Evolutionary conservation across 1,139 yeast genomes (phyloP).

Genomic region (Suhomyces chickasaworum): DNA sequence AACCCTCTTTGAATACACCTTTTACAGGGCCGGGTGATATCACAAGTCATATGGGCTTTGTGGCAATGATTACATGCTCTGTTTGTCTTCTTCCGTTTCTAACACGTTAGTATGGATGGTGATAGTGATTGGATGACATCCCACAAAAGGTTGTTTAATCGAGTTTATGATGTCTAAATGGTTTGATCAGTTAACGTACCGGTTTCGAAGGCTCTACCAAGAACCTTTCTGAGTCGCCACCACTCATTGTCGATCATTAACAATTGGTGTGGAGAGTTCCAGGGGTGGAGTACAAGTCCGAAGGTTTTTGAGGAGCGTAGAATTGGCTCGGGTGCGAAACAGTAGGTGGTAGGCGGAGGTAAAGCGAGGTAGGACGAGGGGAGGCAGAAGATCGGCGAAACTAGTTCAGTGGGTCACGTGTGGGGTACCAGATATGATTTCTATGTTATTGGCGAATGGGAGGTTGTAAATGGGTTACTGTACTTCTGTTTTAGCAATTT

Average conservation of each 20-base stretch:
- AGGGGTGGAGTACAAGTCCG: neutral
- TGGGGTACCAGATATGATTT: too few species aligned
- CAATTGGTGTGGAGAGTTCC: neutral
- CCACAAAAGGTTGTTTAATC: neutral
- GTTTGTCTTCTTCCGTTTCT: slow-evolving; percentile 60
- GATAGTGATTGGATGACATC: neutral
- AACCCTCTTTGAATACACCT: slow-evolving; percentile 75
- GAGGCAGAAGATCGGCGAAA: neutral
- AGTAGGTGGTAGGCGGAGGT: neutral
- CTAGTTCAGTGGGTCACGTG: neutral
- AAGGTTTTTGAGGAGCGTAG: neutral
- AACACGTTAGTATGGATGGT: slow-evolving; percentile 1
- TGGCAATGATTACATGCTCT: slow-evolving; percentile 90
- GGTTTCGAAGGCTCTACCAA: slow-evolving; percentile 7
- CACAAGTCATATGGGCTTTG: slow-evolving; percentile 86
- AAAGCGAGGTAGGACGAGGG: neutral
- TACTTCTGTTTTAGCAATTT: too few species aligned
- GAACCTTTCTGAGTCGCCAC: slow-evolving; percentile 1
- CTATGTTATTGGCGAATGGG: too few species aligned
- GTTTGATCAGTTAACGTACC: slow-evolving; percentile 6
- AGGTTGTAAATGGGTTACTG: too few species aligned
- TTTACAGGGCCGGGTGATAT: slow-evolving; percentile 75
- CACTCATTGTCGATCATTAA: slow-evolving; percentile 6
- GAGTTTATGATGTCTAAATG: too few species aligned
- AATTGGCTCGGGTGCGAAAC: slow-evolving; percentile 4